phyloP scores from a whole-genome alignment of 208 protist genomes.

The Balamuthia mandrillaris region DNA sequence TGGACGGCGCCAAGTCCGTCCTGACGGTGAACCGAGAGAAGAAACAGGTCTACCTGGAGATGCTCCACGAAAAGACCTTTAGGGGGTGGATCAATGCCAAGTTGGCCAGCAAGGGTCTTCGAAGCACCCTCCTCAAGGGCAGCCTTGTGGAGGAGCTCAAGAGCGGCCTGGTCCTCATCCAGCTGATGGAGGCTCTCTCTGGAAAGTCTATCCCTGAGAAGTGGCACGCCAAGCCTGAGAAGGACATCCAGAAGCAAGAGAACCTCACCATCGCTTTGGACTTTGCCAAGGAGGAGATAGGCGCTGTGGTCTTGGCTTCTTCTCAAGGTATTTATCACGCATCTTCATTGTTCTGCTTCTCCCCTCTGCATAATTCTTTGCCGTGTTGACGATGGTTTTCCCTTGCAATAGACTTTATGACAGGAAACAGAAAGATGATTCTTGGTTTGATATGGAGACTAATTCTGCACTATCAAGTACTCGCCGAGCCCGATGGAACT shows the following conservation, averaged over 20 bases:
- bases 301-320: neutral
- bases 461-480: conserved; percentile 8
- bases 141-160: neutral
- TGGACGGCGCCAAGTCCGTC: neutral
- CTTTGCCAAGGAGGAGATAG: neutral
- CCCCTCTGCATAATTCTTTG: no score
- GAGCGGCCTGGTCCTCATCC: neutral
- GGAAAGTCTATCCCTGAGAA: neutral
- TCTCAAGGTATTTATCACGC: no score
- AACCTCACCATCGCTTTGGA: neutral
- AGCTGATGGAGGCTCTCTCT: neutral
- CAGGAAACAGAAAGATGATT: conserved; percentile 26
- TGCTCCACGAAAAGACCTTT: neutral
- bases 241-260: neutral
- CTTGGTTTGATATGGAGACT: conserved; percentile 33
- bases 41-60: neutral
- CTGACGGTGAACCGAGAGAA: neutral
- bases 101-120: neutral
- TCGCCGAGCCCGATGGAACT: no score
- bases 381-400: no score
- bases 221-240: neutral
- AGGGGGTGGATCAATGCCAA: neutral
- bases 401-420: no score
- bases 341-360: no score
- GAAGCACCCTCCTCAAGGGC: neutral